Base-by-base conservation (phyloP, 257 asterid genomes). In the Penstemon eatonii region DNA sequence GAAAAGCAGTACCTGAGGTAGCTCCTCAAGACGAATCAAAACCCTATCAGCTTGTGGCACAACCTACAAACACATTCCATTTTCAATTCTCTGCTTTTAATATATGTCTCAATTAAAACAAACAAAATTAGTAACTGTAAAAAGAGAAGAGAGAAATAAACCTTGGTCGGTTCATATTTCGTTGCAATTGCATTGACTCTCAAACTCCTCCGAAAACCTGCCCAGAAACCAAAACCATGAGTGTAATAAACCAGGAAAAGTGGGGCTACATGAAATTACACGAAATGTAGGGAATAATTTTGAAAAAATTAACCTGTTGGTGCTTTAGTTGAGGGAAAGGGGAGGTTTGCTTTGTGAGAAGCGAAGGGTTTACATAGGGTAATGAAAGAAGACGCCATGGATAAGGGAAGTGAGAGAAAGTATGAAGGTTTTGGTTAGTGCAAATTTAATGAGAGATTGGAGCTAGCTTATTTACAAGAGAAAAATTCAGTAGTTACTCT, bases 21-120 rank as follows among this genome's bases (percentile, higher is more conserved):
- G 82, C 59, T 76, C 85, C 78, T 92, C 92, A 36, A 92, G 82
- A 69, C 87, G 92, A 83, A 92, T 78, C 80, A 92, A 76, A 41
- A 92, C 96, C 73, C 98, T 80, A 75, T 92, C 98, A 18, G 90
- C 96, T 80, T 92, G 98, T 3, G 98, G 98, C 68, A 83, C 87
- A 77, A 89, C 96, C 98, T 92, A 63, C 40, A 61, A 55, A 12
- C 39, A 40, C 72, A 52, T 25, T 25, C 65, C 78, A 67, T 46
- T 44, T 56, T 59, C 60, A 49, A 38, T 9, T 56, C 56, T 58
- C 65, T 18, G 40, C 0, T 15, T 45, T 59, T 50, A 1, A 25
- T 25, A 25, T 25, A 25, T 25, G 33, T 25, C 33, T 4, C 3
- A 12, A 18, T 19, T 12, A 60, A 6, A 46, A 11, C 7, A 15